These are phyloP conservation scores for Phytophthora melonis DNA, from an alignment of 352 stramenopile genomes.

Conservation along the genomic window DNA sequence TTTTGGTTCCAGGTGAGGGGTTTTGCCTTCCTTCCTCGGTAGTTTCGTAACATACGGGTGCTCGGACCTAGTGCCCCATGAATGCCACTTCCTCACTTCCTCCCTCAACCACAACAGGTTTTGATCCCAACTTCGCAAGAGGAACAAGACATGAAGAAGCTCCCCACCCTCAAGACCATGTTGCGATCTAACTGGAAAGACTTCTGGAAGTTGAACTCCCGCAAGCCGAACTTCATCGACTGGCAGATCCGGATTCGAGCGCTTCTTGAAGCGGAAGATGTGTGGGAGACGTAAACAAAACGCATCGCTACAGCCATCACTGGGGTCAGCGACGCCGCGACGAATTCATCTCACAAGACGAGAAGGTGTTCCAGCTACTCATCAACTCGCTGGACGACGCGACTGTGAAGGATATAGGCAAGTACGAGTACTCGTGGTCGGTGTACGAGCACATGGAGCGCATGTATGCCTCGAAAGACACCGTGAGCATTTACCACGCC, in stretches of 20 bases:
- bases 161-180: background rate
- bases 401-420: conserved; percentile 14
- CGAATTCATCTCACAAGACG: conserved; percentile 6
- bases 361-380: conserved; percentile 17
- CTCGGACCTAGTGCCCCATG: too few species aligned
- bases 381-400: conserved; percentile 25
- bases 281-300: conserved; percentile 4
- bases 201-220: conserved; percentile 18
- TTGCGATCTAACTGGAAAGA: conserved; percentile 13
- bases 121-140: background rate
- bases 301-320: background rate
- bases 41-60: too few species aligned
- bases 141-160: background rate
- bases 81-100: too few species aligned
- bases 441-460: conserved; percentile 20
- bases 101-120: background rate
- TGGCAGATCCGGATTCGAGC: conserved; percentile 10
- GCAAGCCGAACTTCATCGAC: conserved; percentile 7
- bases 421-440: conserved; percentile 17
- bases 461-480: conserved; percentile 10
- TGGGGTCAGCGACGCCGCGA: background rate
- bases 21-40: too few species aligned
- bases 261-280: conserved; percentile 1
- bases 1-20: conserved; percentile 12
- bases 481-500: conserved; percentile 12